Evolutionary conservation across 345 rosid genomes (phyloP), one percentile per base, ranked within the genome.

Genomic region (Brassica nigra): DNA sequence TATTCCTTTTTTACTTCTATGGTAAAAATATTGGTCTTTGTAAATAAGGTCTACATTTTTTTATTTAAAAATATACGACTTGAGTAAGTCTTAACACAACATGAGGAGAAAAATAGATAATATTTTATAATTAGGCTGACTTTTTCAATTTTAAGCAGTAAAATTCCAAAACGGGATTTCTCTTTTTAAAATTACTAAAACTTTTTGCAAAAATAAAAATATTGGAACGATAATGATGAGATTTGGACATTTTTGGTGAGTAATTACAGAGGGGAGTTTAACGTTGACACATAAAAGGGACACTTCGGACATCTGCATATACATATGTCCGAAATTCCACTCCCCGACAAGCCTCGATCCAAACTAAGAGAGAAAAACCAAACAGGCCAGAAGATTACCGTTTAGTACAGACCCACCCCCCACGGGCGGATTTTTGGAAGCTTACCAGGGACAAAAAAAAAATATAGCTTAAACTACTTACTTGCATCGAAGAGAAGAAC

Each of bases 401-500:
- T 62, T 52, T 27, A 27, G 71, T 70, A 71, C 73, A 58, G 31
- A 55, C 37, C 8, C 6, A 11, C 18, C 57, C 34, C 16, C 42
- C 5, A 29, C 20, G n/a, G 49, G 49, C 39, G 39, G 62, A 64
- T 29, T 8, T 16, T 42, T 30, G 67, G 62, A 73, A 55, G 20
- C 0, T 58, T 55, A 29, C 1, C 0, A 66, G 29, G 68, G 73
- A 58, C 11, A 3, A 4, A 54, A 16, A 3, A 4, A 54, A 16
- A 54, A 39, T 54, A 8, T 7, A 16, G 16, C 61, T 15, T 54
- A 2, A 14, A 54, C 27, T 54, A 6, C 61, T 54, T 82, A 95
- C 99, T 90, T 71, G 94, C 98, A 66, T 95, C 98, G 72, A 95
- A 88, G 78, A 95, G 98, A 76, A 95, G 77, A 42, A 91, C 96